These are phyloP conservation scores for Eutrema yunnanense DNA, from an alignment of 345 rosid genomes.

Conservation along the genomic window DNA sequence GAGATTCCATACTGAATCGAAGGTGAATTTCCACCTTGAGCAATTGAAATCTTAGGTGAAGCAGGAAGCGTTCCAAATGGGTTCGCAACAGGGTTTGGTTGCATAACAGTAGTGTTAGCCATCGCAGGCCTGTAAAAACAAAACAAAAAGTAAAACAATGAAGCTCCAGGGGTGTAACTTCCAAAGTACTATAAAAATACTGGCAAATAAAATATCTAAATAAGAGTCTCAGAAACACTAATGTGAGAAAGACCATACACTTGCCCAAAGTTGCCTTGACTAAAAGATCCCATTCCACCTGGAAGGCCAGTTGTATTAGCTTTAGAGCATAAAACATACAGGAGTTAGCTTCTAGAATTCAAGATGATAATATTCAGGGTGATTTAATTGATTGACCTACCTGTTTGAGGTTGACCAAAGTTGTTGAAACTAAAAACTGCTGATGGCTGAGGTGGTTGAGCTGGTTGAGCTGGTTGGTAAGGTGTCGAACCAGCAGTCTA, in stretches of 20 bases:
- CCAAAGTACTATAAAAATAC: no score
- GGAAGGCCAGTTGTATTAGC: slow-evolving; percentile 35
- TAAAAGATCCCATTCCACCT: slow-evolving; percentile 40
- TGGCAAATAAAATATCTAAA: not conserved
- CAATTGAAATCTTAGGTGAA: slow-evolving; percentile 81
- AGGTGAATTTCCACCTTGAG: slow-evolving; percentile 65
- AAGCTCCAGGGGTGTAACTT: not conserved
- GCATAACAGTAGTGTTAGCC: slow-evolving; percentile 43
- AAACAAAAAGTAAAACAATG: not conserved
- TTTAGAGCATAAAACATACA: slow-evolving; percentile 19
- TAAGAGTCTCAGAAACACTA: not conserved
- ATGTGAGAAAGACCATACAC: slow-evolving; percentile 37
- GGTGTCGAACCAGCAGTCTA: slow-evolving; percentile 43
- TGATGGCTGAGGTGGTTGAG: slow-evolving; percentile 48
- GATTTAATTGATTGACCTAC: slow-evolving; percentile 22
- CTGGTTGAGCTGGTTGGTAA: slow-evolving; percentile 47
- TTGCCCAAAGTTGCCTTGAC: slow-evolving; percentile 48
- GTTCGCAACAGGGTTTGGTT: slow-evolving; percentile 50
- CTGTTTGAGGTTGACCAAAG: slow-evolving; percentile 52
- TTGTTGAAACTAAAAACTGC: slow-evolving; percentile 47
- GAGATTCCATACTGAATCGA: slow-evolving; percentile 90
- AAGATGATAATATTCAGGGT: not conserved
- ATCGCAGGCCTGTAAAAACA: slow-evolving; percentile 46
- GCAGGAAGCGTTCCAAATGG: slow-evolving; percentile 95
- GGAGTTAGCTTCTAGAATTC: not conserved